Percentiles rank a stretch among this genome's conserved stretches.
These are phyloP conservation scores for Cutaneotrichosporon sp. DNA, from an alignment of 1,284 basidiomycete species.

Conservation along the genomic window DNA sequence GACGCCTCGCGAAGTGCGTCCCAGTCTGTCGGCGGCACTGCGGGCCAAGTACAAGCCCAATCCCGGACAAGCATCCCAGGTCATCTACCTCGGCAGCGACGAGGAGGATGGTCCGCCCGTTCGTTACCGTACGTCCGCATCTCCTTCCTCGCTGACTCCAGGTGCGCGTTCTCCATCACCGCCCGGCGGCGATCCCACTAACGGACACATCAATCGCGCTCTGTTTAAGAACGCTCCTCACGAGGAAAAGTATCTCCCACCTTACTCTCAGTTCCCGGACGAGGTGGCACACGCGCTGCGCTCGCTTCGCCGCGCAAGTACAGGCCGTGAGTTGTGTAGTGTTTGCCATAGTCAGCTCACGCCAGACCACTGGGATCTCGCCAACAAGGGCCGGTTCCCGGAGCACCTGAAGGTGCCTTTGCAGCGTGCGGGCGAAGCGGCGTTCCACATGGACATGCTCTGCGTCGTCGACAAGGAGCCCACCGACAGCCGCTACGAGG, in stretches of 20 bases:
- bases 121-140: not conserved
- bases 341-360: not conserved
- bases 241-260: slow-evolving; percentile 32
- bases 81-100: slow-evolving; percentile 19
- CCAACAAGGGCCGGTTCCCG: slow-evolving; percentile 82
- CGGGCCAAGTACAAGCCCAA: not conserved
- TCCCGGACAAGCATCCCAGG: slow-evolving; percentile 3
- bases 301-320: slow-evolving; percentile 21
- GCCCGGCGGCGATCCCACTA: not conserved
- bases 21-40: slow-evolving; percentile 12
- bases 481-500: slow-evolving; percentile 12
- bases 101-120: slow-evolving; percentile 5
- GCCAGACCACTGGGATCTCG: slow-evolving; percentile 29
- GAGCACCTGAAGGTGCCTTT: slow-evolving; percentile 70
- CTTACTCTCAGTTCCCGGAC: slow-evolving; percentile 29
- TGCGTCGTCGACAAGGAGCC: slow-evolving; percentile 24
- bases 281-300: slow-evolving; percentile 24
- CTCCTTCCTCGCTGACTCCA: not conserved
- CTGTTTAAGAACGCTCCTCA: slow-evolving; percentile 29
- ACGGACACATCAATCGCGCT: slow-evolving; percentile 21
- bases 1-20: slow-evolving; percentile 12
- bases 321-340: slow-evolving; percentile 21
- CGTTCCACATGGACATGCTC: slow-evolving; percentile 60
- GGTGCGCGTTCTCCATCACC: slow-evolving; percentile 14
- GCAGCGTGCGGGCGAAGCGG: slow-evolving; percentile 65